These are phyloP conservation scores for Abelmoschus esculentus DNA, from an alignment of 345 rosid species.

Conservation along the genomic window DNA sequence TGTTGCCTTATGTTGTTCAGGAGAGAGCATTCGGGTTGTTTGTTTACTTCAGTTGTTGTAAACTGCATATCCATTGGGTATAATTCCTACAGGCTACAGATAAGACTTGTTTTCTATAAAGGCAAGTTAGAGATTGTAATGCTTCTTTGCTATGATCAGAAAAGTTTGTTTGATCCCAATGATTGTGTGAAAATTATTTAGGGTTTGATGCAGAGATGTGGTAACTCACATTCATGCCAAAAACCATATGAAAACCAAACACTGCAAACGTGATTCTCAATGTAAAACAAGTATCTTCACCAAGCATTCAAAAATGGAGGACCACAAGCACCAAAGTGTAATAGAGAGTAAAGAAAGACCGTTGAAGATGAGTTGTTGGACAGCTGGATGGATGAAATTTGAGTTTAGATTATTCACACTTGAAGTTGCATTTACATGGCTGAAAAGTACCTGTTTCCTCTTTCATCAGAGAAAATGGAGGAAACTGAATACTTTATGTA, in stretches of 20 bases:
- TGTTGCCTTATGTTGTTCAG: no score
- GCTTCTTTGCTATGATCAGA: conserved; percentile 30
- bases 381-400: background rate
- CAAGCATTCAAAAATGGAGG: conserved; percentile 5
- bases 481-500: background rate
- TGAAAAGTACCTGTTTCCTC: background rate
- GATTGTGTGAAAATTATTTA: conserved; percentile 73
- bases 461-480: background rate
- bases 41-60: no score
- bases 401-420: background rate
- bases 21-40: no score
- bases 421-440: background rate
- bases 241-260: conserved; percentile 32
- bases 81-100: no score
- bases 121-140: no score
- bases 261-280: conserved; percentile 32
- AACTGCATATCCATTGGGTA: no score
- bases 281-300: conserved; percentile 29
- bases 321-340: conserved; percentile 22
- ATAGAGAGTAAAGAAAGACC: conserved; percentile 4
- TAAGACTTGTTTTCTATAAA: no score
- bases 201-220: conserved; percentile 16
- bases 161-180: conserved; percentile 18
- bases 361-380: conserved; percentile 3
- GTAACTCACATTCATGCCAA: conserved; percentile 27